These are phyloP conservation scores for Fusarium cicatricum DNA, from an alignment of 2,329 filamentous ascomycete genomes.

Conservation along the genomic window DNA sequence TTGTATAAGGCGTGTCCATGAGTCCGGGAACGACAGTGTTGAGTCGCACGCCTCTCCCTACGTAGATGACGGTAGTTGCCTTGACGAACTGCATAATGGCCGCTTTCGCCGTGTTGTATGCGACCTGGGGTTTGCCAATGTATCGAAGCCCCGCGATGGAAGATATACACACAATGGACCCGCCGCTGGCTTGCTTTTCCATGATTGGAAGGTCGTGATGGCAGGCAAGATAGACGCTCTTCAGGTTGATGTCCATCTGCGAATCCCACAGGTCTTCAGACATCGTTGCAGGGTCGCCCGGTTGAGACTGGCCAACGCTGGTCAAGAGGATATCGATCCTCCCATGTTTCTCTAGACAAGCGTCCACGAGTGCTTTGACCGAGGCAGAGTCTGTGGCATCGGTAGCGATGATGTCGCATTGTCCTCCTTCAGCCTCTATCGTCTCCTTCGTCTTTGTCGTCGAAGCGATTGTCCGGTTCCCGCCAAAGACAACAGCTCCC, in stretches of 20 bases:
- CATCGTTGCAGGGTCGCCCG: slow-evolving; percentile 59
- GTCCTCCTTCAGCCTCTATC: slow-evolving; percentile 46
- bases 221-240: slow-evolving; percentile 61
- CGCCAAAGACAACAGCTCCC: slow-evolving; percentile 60
- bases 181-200: slow-evolving; percentile 54
- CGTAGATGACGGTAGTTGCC: slow-evolving; percentile 60
- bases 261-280: slow-evolving; percentile 58
- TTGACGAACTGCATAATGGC: slow-evolving; percentile 61
- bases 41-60: slow-evolving; percentile 54
- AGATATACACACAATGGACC: slow-evolving; percentile 57
- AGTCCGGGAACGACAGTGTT: slow-evolving; percentile 65
- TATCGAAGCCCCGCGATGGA: slow-evolving; percentile 63
- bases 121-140: slow-evolving; percentile 58
- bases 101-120: slow-evolving; percentile 61
- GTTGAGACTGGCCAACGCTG: slow-evolving; percentile 66
- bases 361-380: slow-evolving; percentile 61
- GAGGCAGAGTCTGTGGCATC: slow-evolving; percentile 62
- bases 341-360: slow-evolving; percentile 60
- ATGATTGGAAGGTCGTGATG: slow-evolving; percentile 63
- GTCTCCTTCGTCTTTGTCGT: slow-evolving; percentile 51
- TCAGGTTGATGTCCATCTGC: slow-evolving; percentile 64
- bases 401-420: slow-evolving; percentile 52
- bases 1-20: slow-evolving; percentile 63
- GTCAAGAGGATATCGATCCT: slow-evolving; percentile 68
- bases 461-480: slow-evolving; percentile 54